Conservation (phyloP, 768 basidiomycete genomes). For the Suillus cothurnatus region DNA sequence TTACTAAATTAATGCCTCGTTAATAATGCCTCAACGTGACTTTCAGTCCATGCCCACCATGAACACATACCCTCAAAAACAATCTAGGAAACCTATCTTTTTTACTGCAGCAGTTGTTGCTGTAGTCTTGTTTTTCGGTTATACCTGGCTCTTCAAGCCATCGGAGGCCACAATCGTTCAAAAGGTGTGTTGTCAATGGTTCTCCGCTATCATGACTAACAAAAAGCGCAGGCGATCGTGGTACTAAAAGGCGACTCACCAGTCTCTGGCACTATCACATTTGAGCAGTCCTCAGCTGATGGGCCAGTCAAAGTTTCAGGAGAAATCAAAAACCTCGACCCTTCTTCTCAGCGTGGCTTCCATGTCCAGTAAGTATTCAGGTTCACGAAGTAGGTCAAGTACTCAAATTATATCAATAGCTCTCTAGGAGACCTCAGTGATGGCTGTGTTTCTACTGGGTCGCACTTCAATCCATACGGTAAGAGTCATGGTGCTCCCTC, state of each 20-base stretch:
- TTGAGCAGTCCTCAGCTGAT: slow-evolving; percentile 53
- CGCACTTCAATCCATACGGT: slow-evolving; percentile 77
- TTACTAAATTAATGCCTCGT: not conserved
- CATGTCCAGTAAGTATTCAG: slow-evolving; percentile 69
- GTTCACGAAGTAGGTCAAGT: slow-evolving; percentile 22
- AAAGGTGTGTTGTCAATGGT: slow-evolving; percentile 18
- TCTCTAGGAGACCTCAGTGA: slow-evolving; percentile 60
- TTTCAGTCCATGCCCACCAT: slow-evolving; percentile 13
- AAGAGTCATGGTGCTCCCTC: slow-evolving; percentile 66
- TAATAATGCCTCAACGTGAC: not conserved
- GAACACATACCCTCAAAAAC: slow-evolving; percentile 24
- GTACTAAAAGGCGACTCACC: slow-evolving; percentile 62
- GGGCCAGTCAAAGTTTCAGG: slow-evolving; percentile 66
- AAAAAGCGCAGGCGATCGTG: slow-evolving; percentile 48
- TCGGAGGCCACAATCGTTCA: slow-evolving; percentile 20
- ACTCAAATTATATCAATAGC: slow-evolving; percentile 12
- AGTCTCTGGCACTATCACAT: slow-evolving; percentile 66
- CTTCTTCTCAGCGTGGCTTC: slow-evolving; percentile 66
- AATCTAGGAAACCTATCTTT: slow-evolving; percentile 23
- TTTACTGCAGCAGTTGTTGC: slow-evolving; percentile 17
- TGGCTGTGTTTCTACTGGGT: slow-evolving; percentile 70
- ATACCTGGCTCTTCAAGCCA: slow-evolving; percentile 21
- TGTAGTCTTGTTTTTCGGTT: slow-evolving; percentile 21
- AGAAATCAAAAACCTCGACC: slow-evolving; percentile 58
- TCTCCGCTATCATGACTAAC: not conserved